Evolutionary conservation across 179 eudicot species (phyloP), one percentile per base, ranked within the genome.

Genomic region (Heliamphora pulchella): DNA sequence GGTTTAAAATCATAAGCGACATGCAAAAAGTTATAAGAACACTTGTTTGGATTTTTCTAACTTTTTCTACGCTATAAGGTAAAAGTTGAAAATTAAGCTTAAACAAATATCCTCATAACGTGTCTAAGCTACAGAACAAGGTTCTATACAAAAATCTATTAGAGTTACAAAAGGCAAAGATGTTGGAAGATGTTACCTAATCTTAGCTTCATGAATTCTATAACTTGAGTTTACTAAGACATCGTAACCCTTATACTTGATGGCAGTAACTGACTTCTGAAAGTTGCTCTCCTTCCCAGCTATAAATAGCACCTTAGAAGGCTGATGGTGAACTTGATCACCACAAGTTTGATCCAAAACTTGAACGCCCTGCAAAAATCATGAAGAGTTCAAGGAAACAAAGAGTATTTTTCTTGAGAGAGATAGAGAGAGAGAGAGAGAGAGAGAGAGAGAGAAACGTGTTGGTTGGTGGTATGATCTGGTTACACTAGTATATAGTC

Each of bases 201-300:
- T 78, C 62, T 78, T 44, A 50, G 51, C 48, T 76, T 61, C 79
- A 11, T 11, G 43, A 61, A 22, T 71, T 47, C 71, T 18, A 39
- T 1, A 65, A 48, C 9, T 17, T 18, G 70, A 62, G 20, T 20
- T 53, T 47, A 71, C n/a, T 71, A 61, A 31, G 17, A 61, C 66
- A 31, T 41, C 46, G 76, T 79, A 79, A 58, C 81, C 81, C 75
- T 79, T 79, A 1, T 48, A 71, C 14, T 47, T 59, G 51, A 79
- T 71, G 48, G 71, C 70, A 57, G 77, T 18, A 71, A 71, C 50
- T 59, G 59, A 44, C 8, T 31, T 39, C 18, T 20, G 47, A 47
- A 48, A 6, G 59, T 70, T 61, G 8, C 61, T 46, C 39, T 71
- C 68, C 43, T 79, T 47, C 57, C 77, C 77, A 58, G 47, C 61